A percentile compares a stretch with the other conserved stretches of the same genome.
phyloP scores from a whole-genome alignment of 805 yeast species.

The Blastobotrys robertii region DNA sequence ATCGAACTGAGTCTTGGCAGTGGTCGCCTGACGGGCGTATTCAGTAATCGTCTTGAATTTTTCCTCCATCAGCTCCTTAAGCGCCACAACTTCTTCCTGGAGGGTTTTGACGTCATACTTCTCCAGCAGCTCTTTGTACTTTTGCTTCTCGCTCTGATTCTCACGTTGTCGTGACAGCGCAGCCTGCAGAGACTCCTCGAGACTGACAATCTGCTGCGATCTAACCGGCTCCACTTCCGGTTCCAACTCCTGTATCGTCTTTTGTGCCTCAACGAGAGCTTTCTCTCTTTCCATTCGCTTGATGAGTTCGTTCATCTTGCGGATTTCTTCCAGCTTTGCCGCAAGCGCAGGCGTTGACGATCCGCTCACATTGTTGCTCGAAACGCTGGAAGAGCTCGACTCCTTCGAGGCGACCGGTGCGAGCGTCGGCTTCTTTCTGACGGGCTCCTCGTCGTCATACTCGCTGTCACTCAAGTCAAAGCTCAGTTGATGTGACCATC shows the following conservation, averaged over 20 bases:
- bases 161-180: not conserved
- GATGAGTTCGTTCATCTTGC: not conserved
- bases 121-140: not conserved
- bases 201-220: not conserved
- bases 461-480: slow-evolving; percentile 17
- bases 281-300: not conserved
- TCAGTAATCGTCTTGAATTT: slow-evolving; percentile 7
- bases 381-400: slow-evolving; percentile 1
- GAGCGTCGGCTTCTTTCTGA: too few relatives aligned
- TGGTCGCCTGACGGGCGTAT: not conserved
- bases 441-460: slow-evolving; percentile 7
- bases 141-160: not conserved
- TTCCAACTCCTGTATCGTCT: not conserved
- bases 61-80: slow-evolving; percentile 9
- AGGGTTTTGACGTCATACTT: not conserved
- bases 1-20: slow-evolving; percentile 2
- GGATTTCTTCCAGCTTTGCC: not conserved
- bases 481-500: slow-evolving; percentile 15
- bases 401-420: too few relatives aligned
- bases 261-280: not conserved
- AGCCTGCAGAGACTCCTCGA: not conserved
- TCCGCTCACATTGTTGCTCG: slow-evolving; percentile 6
- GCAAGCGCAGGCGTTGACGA: not conserved
- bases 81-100: slow-evolving; percentile 6
- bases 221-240: not conserved